Evolutionary conservation across 176 grass and related monocot species (phyloP), one percentile per base, ranked within the genome.

Genomic region (Aegilops longissima): DNA sequence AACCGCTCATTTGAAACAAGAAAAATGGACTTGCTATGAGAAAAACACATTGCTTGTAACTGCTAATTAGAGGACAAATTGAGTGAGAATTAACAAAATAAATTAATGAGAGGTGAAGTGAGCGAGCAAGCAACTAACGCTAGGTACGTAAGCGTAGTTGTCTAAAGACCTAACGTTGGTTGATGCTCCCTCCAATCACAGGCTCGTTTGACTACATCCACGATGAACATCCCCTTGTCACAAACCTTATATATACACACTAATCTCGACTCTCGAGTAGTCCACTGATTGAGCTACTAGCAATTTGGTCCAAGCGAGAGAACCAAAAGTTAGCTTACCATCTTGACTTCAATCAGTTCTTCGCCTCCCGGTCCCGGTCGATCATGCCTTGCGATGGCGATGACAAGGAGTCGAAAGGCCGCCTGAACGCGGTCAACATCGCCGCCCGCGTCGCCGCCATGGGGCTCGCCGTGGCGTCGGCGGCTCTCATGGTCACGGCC

Each of bases 401-500:
- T 18, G 80, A 62, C 49, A 87, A 90, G 61, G n/a, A 76, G 29
- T 30, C 80, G 8, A 77, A 85, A 51, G 24, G 16, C 30, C 49
- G 11, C 12, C 62, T 18, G 64, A 62, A 30, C 40, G 40, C 54
- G 30, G 1, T 64, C 0, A 91, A 66, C 89, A 0, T 91, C 12
- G 77, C 23, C 12, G n/a, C 2, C 38, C 81, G 89, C n/a, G 54
- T 91, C 81, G 69, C 4, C 11, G 61, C 49, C 4, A 52, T 91
- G 77, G 89, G 29, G 2, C 81, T 88, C 0, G 81, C 89, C 16
- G 62, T 91, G n/a, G 86, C 85, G 6, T 45, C 89, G 85, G 81
- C 77, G 30, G 70, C 17, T 24, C 81, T 91, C 27, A 91, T 91
- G 89, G 61, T 39, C 0, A 88, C 81, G 82, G 85, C 89, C 27